These are phyloP conservation scores for Serpula lacrymans DNA, from an alignment of 768 basidiomycete species.

Conservation along the genomic window DNA sequence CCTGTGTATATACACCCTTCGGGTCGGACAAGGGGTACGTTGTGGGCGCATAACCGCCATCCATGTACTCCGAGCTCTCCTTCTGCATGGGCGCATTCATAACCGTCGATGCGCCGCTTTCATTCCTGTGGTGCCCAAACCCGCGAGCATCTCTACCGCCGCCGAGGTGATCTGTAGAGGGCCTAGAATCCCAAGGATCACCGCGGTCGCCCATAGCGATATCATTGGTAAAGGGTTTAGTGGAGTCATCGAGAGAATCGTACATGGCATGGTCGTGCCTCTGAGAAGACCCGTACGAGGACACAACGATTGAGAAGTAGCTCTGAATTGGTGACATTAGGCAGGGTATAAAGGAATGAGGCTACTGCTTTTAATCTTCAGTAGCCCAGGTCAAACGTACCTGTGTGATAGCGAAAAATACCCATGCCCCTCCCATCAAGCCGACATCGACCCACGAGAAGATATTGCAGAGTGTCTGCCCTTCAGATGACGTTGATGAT, in stretches of 20 bases:
- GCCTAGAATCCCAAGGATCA: slow-evolving; percentile 69
- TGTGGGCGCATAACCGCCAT: slow-evolving; percentile 26
- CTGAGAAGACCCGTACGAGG: slow-evolving; percentile 70
- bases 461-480: slow-evolving; percentile 76
- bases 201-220: slow-evolving; percentile 62
- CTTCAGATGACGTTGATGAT: slow-evolving; percentile 42
- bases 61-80: slow-evolving; percentile 40
- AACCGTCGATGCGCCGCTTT: slow-evolving; percentile 60
- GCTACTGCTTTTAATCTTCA: neutral
- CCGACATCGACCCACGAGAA: slow-evolving; percentile 93
- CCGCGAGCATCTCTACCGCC: slow-evolving; percentile 24
- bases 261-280: slow-evolving; percentile 80
- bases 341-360: slow-evolving; percentile 23
- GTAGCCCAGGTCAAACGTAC: slow-evolving; percentile 38
- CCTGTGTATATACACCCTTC: slow-evolving; percentile 35
- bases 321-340: slow-evolving; percentile 40
- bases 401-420: slow-evolving; percentile 74
- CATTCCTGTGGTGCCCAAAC: slow-evolving; percentile 49
- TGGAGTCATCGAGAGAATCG: slow-evolving; percentile 63
- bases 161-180: slow-evolving; percentile 40
- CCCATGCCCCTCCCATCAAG: slow-evolving; percentile 87
- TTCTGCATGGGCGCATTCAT: slow-evolving; percentile 46
- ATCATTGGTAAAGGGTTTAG: slow-evolving; percentile 50
- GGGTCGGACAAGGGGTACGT: slow-evolving; percentile 31
- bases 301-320: slow-evolving; percentile 45